These are phyloP conservation scores for Trichoderma sp. DNA, from an alignment of 2,329 filamentous ascomycete species.

Conservation along the genomic window DNA sequence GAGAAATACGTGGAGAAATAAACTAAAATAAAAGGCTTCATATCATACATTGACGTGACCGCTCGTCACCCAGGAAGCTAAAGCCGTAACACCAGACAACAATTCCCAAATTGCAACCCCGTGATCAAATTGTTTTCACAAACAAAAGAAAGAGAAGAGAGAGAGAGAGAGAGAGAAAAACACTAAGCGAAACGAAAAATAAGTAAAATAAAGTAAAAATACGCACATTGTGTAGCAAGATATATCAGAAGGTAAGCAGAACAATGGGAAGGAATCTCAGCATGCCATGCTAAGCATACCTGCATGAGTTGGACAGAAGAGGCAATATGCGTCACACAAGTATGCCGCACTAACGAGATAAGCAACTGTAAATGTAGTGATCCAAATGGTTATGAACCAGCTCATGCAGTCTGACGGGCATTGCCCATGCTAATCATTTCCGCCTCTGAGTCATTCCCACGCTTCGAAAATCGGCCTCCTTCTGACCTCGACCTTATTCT, in stretches of 20 bases:
- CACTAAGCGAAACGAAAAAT: too few relatives aligned
- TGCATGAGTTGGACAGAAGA: neutral
- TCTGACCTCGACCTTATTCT: conserved; percentile 36
- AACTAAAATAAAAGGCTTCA: neutral
- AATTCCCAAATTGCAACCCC: neutral
- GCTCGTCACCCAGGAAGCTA: neutral
- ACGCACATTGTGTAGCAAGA: neutral
- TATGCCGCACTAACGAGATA: neutral
- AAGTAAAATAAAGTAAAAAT: neutral
- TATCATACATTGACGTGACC: conserved; percentile 9
- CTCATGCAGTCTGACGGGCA: conserved; percentile 29
- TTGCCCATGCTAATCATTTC: conserved; percentile 40
- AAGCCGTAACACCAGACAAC: neutral
- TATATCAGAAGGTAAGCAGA: neutral
- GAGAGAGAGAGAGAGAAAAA: too few relatives aligned
- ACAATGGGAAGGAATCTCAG: neutral
- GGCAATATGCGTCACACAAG: neutral
- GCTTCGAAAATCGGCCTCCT: conserved; percentile 35
- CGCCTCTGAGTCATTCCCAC: conserved; percentile 43
- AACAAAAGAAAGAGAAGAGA: too few relatives aligned
- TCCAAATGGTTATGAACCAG: neutral
- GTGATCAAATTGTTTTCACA: neutral
- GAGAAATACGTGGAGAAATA: neutral
- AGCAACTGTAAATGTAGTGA: neutral
- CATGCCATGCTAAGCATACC: neutral